A percentile compares a stretch with the other conserved stretches of the same genome.
These are phyloP conservation scores for Pleurozium schreberi DNA, from an alignment of 225 moss, liverwort and hornwort genomes.

Conservation along the genomic window DNA sequence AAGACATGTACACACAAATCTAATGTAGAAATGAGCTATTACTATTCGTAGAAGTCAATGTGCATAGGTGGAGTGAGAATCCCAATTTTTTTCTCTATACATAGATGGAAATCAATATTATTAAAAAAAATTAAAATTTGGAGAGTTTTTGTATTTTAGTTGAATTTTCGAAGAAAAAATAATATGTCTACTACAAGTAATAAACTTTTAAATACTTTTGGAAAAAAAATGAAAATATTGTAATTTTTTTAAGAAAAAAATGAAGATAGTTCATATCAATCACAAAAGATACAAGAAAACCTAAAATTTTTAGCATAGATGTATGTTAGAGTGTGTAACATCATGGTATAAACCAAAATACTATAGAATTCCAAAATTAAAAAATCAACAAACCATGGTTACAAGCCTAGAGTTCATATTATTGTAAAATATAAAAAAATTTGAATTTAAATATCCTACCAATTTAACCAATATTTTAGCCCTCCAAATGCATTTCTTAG, in stretches of 20 bases:
- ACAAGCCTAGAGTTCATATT: neutral
- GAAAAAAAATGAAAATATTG: too few species aligned
- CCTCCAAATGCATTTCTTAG: neutral
- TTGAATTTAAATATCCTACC: too few species aligned
- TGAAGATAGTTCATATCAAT: too few species aligned
- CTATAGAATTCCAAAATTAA: too few species aligned
- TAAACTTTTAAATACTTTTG: too few species aligned
- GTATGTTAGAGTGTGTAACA: neutral
- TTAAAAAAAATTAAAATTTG: rapidly evolving
- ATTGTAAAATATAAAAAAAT: too few species aligned
- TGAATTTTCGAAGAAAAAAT: neutral
- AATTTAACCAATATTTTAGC: rapidly evolving
- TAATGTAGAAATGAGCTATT: neutral
- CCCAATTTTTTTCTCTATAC: rapidly evolving
- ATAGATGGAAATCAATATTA: too few species aligned
- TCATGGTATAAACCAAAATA: neutral
- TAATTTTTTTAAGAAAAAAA: too few species aligned
- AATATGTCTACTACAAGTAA: too few species aligned
- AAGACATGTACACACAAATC: rapidly evolving
- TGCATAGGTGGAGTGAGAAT: neutral
- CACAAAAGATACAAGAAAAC: neutral
- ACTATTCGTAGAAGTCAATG: rapidly evolving
- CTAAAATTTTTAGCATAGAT: neutral
- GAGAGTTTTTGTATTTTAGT: neutral
- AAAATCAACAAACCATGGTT: neutral